Percentiles rank a stretch among this genome's conserved stretches.
Conservation (phyloP, 768 basidiomycete genomes). For the Boletus subparvulus region DNA sequence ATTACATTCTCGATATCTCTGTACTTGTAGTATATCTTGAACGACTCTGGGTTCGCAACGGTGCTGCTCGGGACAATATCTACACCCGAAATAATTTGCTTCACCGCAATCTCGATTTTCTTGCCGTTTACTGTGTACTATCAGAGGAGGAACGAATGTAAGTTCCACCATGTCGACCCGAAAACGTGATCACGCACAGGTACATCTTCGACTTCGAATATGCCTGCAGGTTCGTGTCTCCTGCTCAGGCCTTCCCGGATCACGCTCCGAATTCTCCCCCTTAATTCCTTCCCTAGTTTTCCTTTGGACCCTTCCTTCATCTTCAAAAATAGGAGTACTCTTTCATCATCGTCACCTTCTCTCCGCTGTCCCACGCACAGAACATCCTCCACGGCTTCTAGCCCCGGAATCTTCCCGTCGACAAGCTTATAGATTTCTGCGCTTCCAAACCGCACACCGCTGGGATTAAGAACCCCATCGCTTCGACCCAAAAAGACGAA, state of each 20-base stretch:
- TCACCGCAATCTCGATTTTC: constrained; percentile 78
- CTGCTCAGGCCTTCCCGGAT: constrained; percentile 63
- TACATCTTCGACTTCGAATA: constrained; percentile 64
- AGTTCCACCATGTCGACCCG: background rate
- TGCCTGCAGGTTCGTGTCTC: constrained; percentile 72
- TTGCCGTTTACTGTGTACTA: constrained; percentile 79
- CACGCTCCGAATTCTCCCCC: constrained; percentile 51
- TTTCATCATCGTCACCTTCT: constrained; percentile 63
- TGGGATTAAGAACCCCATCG: constrained; percentile 75
- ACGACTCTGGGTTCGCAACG: constrained; percentile 71
- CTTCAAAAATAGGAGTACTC: constrained; percentile 75
- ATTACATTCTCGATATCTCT: constrained; percentile 44
- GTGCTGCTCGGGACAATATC: constrained; percentile 70
- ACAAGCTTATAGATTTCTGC: constrained; percentile 78
- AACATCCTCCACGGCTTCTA: constrained; percentile 59
- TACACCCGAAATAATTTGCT: constrained; percentile 72
- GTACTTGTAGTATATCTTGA: constrained; percentile 64
- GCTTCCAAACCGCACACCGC: constrained; percentile 80
- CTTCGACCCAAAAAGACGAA: constrained; percentile 67
- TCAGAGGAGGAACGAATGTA: background rate
- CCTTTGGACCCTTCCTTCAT: constrained; percentile 49
- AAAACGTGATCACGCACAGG: constrained; percentile 49
- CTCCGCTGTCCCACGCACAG: constrained; percentile 74
- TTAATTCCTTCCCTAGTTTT: constrained; percentile 55
- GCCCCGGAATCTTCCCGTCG: constrained; percentile 39